Percentiles rank a stretch among this genome's conserved stretches.
These are phyloP conservation scores for Eimeria praecox DNA, from an alignment of 169 alveolate species.

Conservation along the genomic window DNA sequence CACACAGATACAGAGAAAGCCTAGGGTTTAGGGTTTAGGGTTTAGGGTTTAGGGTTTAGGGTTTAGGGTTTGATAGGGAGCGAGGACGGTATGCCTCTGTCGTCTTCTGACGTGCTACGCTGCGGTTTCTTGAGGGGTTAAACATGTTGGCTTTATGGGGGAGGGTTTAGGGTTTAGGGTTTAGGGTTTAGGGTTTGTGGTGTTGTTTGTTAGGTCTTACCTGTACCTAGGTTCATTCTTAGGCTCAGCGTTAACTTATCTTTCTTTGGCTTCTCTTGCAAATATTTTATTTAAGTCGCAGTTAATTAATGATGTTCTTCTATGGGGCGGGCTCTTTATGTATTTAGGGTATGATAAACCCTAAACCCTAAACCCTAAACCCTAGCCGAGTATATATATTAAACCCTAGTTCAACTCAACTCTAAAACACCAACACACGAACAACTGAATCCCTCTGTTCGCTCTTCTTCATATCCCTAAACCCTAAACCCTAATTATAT, in stretches of 20 bases:
- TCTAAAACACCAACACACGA: background rate
- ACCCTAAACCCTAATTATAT: background rate
- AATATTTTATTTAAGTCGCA: constrained; percentile 39
- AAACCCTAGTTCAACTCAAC: too few relatives aligned
- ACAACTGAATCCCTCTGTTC: background rate
- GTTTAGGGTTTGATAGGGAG: background rate
- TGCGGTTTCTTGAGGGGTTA: background rate
- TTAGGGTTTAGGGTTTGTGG: constrained; percentile 12
- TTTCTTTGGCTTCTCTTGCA: constrained; percentile 27
- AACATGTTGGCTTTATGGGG: background rate
- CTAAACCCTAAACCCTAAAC: constrained; percentile 46
- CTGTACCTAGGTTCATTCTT: constrained; percentile 55
- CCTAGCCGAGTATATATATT: background rate
- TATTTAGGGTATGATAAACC: constrained; percentile 50
- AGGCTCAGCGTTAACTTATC: constrained; percentile 50
- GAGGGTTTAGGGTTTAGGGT: background rate
- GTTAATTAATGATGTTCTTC: constrained; percentile 40
- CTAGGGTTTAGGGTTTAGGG: background rate
- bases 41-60: background rate
- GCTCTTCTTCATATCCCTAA: background rate
- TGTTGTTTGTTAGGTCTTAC: constrained; percentile 35
- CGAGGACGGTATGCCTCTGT: constrained; percentile 24
- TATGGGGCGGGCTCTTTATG: constrained; percentile 77
- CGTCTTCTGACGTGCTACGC: too few relatives aligned
- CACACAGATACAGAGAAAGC: too few relatives aligned